Evolutionary conservation across 73 alveolate species (phyloP), one percentile per base, ranked within the genome.

Genomic region (Paramecium caudatum): DNA sequence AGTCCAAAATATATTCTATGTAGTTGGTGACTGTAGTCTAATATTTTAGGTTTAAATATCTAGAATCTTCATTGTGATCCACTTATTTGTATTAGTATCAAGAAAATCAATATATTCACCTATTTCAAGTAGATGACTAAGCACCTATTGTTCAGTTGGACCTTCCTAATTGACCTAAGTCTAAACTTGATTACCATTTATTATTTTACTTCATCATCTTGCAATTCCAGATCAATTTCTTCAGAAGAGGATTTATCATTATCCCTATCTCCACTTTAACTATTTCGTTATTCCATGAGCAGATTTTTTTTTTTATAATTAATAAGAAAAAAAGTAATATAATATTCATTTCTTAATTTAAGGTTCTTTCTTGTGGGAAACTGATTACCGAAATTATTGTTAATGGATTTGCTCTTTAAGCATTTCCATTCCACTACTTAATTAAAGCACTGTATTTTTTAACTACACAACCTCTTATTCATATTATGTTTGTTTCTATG

Each of bases 171-270:
- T 74, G 45, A 74, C 68, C 47, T 74, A 45, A 17, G 88, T 74
- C 88, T 74, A 45, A 5, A 41, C 39, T 74, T 41, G 49, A 41
- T 74, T 74, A 74, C 68, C 62, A 74, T 37, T 41, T 43, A 39
- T n/a, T n/a, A n/a, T 45, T 74, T 45, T 74, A 41, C 88, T 74
- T 74, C 88, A 33, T 65, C 83, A 33, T 65, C 83, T 65, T 65
- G 25, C 34, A 65, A 65, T 65, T 65, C 83, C 34, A 65, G 17
- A 36, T 65, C 83, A 10, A 65, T 65, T 33, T 65, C 83, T 36
- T 65, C 83, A 32, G 47, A 65, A 65, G 83, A 65, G 30, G 83
- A 65, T 32, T 65, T 65, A 65, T 65, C 83, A 65, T 65, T 55
- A 21, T 5, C 30, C 30, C 46, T 2, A 17, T 55, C 80, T 55